Evolutionary conservation across 2,329 filamentous ascomycete species (phyloP).

Genomic region (Paecilomyces formosus): DNA sequence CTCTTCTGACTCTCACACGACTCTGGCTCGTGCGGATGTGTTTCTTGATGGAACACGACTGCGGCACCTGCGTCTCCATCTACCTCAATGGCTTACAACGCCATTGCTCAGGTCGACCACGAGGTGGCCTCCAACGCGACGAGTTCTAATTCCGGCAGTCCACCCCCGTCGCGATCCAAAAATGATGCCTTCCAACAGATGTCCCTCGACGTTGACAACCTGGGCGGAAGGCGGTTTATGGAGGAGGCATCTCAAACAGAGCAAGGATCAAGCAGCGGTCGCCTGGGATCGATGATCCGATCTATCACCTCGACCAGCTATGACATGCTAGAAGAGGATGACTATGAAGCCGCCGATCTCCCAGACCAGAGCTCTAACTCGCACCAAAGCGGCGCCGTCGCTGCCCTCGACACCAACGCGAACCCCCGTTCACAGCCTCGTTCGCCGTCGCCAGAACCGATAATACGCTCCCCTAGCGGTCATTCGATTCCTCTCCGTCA

Average conservation of each 20-base stretch:
- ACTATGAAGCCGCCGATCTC: conserved; percentile 30
- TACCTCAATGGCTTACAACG: conserved; percentile 35
- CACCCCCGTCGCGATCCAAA: conserved; percentile 17
- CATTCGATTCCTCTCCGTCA: conserved; percentile 38
- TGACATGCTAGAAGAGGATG: conserved; percentile 41
- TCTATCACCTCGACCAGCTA: conserved; percentile 34
- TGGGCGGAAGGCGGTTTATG: conserved; percentile 20
- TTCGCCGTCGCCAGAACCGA: conserved; percentile 20
- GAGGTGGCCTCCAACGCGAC: conserved; percentile 22
- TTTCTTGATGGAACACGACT: conserved; percentile 9
- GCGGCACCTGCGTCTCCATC: conserved; percentile 1
- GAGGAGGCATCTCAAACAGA: conserved; percentile 20
- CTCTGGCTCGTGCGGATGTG: not conserved
- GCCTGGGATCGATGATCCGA: conserved; percentile 27
- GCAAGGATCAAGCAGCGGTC: conserved; percentile 13
- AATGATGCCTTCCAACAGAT: conserved; percentile 20
- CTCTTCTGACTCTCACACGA: not conserved
- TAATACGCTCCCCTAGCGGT: conserved; percentile 33
- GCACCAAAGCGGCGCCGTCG: not conserved
- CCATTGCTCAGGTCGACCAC: conserved; percentile 33
- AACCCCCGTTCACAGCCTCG: conserved; percentile 1
- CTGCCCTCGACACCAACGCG: not conserved
- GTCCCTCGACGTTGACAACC: conserved; percentile 22
- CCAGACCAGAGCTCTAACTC: not conserved
- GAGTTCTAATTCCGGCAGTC: conserved; percentile 26